Evolutionary conservation across 768 basidiomycete genomes (phyloP).

Genomic region (Wakefieldia striispora): DNA sequence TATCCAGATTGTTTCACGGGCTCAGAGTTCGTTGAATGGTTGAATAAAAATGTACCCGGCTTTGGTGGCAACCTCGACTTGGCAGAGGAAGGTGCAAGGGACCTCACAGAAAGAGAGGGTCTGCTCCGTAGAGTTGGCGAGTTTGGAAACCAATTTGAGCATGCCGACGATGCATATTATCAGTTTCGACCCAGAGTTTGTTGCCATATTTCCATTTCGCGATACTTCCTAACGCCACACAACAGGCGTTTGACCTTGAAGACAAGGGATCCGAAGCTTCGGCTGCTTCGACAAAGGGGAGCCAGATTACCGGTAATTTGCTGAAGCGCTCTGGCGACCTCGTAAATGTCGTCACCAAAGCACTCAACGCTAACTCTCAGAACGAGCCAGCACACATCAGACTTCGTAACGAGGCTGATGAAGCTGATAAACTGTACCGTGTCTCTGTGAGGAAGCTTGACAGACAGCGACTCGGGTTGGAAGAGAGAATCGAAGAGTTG

Average conservation of each 20-base stretch:
- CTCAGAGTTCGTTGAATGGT: slow-evolving; percentile 85
- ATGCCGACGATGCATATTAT: slow-evolving; percentile 75
- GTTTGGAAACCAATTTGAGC: slow-evolving; percentile 78
- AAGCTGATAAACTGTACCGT: slow-evolving; percentile 78
- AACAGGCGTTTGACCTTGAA: slow-evolving; percentile 31
- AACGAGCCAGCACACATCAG: slow-evolving; percentile 68
- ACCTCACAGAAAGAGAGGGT: slow-evolving; percentile 52
- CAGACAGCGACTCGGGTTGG: slow-evolving; percentile 77
- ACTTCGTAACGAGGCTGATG: slow-evolving; percentile 74
- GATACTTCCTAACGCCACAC: slow-evolving; percentile 19
- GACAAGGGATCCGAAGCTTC: slow-evolving; percentile 24
- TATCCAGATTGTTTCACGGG: slow-evolving; percentile 86
- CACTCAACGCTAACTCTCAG: slow-evolving; percentile 45
- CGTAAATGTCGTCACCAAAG: slow-evolving; percentile 71
- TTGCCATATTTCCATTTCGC: slow-evolving; percentile 11
- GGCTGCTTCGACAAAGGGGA: slow-evolving; percentile 27
- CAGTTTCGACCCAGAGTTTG: slow-evolving; percentile 80
- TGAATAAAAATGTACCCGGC: slow-evolving; percentile 72
- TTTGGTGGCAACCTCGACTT: slow-evolving; percentile 76
- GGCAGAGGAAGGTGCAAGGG: slow-evolving; percentile 68
- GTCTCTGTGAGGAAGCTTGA: slow-evolving; percentile 81
- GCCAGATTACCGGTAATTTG: slow-evolving; percentile 50
- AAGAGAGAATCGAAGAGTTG: slow-evolving; percentile 82
- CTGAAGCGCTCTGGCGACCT: slow-evolving; percentile 69
- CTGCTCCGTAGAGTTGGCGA: slow-evolving; percentile 76